Evolutionary conservation across 345 rosid genomes (phyloP), one percentile per base, ranked within the genome.

Genomic region (Cardiospermum halicacabum): DNA sequence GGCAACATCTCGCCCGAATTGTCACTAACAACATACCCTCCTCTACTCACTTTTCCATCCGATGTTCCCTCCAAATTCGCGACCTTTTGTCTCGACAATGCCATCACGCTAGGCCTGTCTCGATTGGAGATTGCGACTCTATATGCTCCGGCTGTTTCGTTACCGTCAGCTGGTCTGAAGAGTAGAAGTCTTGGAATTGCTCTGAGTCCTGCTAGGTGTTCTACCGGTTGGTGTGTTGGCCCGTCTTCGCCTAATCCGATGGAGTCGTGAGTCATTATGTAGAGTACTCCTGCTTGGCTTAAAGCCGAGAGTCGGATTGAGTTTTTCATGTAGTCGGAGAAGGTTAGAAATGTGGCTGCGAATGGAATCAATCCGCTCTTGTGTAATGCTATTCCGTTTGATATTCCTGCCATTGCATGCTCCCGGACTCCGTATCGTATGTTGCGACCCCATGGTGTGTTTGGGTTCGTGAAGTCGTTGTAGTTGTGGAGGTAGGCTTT

Each of bases 201-300:
- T 48, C 99, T 93, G 92, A 95, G 89, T 65, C 99, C 91, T 9
- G 99, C 96, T 53, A 95, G 21, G 83, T 95, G 97, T 72, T 95
- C 99, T 34, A 95, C 76, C 24, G 99, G 97, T 74, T 95, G 99
- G 75, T 91, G 99, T 64, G 99, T 95, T 34, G 99, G 99, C 59
- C 99, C 99, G 64, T 95, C 99, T 74, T 95, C 99, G 60, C 99
- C 99, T 16, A 95, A 93, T 68, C 99, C 99, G 67, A 95, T 95
- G 5, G 99, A 95, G 63, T 95, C 99, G 28, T 95, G 99, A 67
- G 99, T 95, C 99, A 95, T 95, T 11, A 95, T 92, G 47, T 95
- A 95, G 69, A 95, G 87, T 54, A 91, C 99, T 54, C 99, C 85
- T 53, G 99, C 86, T 76, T 91, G 86, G 42, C 65, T 63, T 77